Evolutionary conservation across 2,329 filamentous ascomycete genomes (phyloP), one percentile per base, ranked within the genome.

Genomic region (Penicillium sp.): DNA sequence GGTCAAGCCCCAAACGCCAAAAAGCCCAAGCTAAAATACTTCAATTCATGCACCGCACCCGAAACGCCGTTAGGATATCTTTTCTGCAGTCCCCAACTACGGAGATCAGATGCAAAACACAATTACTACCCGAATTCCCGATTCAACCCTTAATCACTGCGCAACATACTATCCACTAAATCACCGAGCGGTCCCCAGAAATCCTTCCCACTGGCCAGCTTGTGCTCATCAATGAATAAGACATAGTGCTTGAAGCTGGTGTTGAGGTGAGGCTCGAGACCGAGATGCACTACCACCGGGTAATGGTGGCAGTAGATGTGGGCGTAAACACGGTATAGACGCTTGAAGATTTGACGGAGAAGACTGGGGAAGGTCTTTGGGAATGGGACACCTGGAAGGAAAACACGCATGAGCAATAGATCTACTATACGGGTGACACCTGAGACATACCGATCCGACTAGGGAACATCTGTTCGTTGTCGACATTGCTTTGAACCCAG

Each of bases 281-380:
- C 94, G 37, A 99, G 84, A 73, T 97, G 91, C 56, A 95, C 89
- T 65, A 99, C 88, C 63, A 99, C 92, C 35, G 92, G 92, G 77
- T 99, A 99, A 79, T 99, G 94, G 77, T 99, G 94, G 80, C 95
- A 99, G 84, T 99, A 99, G 67, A 99, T 96, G 78, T 99, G 94
- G 41, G 94, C 94, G 74, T 99, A 99, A 60, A 99, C 93, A 65
- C 94, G 89, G 78, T 97, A 99, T 79, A 99, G 88, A 71, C 94
- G 89, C 83, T 99, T 99, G 85, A 97, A 97, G 73, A 99, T 91
- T 77, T 97, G 93, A 64, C 91, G 89, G 60, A 97, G 87, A 54
- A 96, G 87, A 53, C 86, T 81, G 8, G 90, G 88, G 78, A 99
- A 99, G 19, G 88, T 88, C 73, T 96, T 94, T 52, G 94, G 92